Evolutionary conservation across 2,329 filamentous ascomycete genomes (phyloP).

Genomic region (Neofusicoccum sp.): DNA sequence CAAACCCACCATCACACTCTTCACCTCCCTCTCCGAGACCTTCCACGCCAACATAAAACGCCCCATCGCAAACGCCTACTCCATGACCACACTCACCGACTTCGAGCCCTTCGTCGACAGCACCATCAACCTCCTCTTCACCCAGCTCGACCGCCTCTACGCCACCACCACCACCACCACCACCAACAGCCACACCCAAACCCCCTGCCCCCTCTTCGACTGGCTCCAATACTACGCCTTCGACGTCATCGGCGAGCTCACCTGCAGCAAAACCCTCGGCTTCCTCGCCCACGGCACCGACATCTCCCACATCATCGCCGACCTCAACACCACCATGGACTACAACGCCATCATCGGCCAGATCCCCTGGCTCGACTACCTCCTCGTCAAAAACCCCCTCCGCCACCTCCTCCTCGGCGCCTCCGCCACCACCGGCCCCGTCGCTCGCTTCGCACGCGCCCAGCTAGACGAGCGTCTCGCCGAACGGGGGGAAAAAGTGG

Average conservation of each 20-base stretch:
- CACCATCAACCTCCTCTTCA: conserved; percentile 27
- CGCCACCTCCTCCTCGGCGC: background rate
- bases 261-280: conserved; percentile 19
- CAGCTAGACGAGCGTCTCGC: background rate
- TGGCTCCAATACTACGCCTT: conserved; percentile 38
- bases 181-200: background rate
- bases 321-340: background rate
- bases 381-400: conserved; percentile 17
- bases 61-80: conserved; percentile 19
- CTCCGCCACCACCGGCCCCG: background rate
- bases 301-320: background rate
- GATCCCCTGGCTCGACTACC: conserved; percentile 14
- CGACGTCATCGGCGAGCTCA: conserved; percentile 23
- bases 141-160: conserved; percentile 23
- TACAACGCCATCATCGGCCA: conserved; percentile 23
- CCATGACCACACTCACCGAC: conserved; percentile 27
- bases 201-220: conserved; percentile 32
- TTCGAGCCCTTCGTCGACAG: conserved; percentile 26
- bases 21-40: conserved; percentile 21
- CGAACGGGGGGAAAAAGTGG: conserved; percentile 8
- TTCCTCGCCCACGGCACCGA: conserved; percentile 21
- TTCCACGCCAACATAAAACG: conserved; percentile 21
- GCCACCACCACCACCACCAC: background rate
- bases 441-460: background rate
- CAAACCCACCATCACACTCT: background rate